Percentiles rank a stretch among this genome's conserved stretches.
Conservation (phyloP, 1,139 yeast species). For the Kodamaea arcana region DNA sequence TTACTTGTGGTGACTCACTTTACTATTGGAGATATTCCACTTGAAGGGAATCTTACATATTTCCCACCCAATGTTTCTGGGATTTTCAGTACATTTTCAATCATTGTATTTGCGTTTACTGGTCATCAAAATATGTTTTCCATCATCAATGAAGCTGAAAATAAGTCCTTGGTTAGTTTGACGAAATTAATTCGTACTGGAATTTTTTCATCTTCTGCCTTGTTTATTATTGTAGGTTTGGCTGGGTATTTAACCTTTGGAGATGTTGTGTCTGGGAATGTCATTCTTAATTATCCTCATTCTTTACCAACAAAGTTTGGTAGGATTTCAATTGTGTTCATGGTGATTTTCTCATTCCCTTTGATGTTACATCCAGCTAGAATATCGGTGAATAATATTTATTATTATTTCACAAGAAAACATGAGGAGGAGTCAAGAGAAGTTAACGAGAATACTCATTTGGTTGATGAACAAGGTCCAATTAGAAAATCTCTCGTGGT, state of each 20-base stretch:
- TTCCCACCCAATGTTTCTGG: slow-evolving; percentile 58
- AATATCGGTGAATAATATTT: slow-evolving; percentile 73
- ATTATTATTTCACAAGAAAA: slow-evolving; percentile 38
- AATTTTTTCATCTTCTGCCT: slow-evolving; percentile 34
- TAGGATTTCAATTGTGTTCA: slow-evolving; percentile 67
- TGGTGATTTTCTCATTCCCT: slow-evolving; percentile 88
- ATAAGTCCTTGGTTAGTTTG: slow-evolving; percentile 50
- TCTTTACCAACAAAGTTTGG: slow-evolving; percentile 55
- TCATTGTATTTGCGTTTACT: slow-evolving; percentile 46
- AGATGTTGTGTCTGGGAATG: slow-evolving; percentile 59
- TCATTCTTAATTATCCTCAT: slow-evolving; percentile 63
- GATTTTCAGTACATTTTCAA: slow-evolving; percentile 57
- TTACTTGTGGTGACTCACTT: slow-evolving; percentile 35
- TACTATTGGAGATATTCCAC: slow-evolving; percentile 40
- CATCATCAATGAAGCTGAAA: slow-evolving; percentile 48
- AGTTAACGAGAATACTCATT: slow-evolving; percentile 11
- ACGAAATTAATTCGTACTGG: slow-evolving; percentile 52
- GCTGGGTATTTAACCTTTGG: slow-evolving; percentile 47
- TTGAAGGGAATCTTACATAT: slow-evolving; percentile 52
- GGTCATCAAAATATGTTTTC: slow-evolving; percentile 52
- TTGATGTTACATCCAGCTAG: slow-evolving; percentile 91
- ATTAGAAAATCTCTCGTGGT: slow-evolving; percentile 22
- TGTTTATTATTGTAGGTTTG: slow-evolving; percentile 39
- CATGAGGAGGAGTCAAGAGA: slow-evolving; percentile 3
- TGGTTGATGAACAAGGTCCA: slow-evolving; percentile 16